Evolutionary conservation across 352 stramenopile species (phyloP), one percentile per base, ranked within the genome.

Genomic region (Globisporangium emineosum): DNA sequence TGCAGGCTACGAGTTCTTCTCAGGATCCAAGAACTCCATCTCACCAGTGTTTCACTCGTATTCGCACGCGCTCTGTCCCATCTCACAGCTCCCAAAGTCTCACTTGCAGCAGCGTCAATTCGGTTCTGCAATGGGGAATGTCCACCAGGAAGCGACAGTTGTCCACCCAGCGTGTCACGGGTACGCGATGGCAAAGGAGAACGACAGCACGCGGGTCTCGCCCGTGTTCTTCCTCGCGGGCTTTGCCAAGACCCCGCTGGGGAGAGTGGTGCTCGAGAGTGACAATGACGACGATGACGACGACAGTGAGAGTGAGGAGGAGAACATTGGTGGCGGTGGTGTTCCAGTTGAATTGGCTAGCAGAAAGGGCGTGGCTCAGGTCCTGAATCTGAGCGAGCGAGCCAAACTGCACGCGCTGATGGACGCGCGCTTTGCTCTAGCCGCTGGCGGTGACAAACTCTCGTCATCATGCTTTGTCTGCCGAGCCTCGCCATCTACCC

Each of bases 191-290:
- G 62, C 71, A 1, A 73, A 67, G 27, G 53, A 79, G 42, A 60
- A 83, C 33, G 75, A 90, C 27, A 66, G 70, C 13, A 53, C 66
- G 19, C 50, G 45, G 3, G 68, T 92, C 25, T 92, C 86, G 10
- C 86, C 86, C 3, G 69, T 90, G 9, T 92, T 94, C 62, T 90
- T 94, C 60, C 64, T 71, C 32, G 58, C 75, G 13, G 71, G 56
- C 4, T 92, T 90, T 65, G 32, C 60, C 17, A 94, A 94, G 35
- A 78, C 87, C 19, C 69, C 76, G 0, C 59, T 92, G 32, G 76
- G 88, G 40, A 69, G 74, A 52, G 65, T 90, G 13, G 50, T 70
- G 9, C 77, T 82, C 12, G 68, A 74, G 29, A 68, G 74, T 35
- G 74, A 85, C 15, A 73, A 84, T 12, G 65, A 77, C 19, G 58